These are phyloP conservation scores for Zygotorulaspora florentina DNA, from an alignment of 805 yeast genomes.

Conservation along the genomic window DNA sequence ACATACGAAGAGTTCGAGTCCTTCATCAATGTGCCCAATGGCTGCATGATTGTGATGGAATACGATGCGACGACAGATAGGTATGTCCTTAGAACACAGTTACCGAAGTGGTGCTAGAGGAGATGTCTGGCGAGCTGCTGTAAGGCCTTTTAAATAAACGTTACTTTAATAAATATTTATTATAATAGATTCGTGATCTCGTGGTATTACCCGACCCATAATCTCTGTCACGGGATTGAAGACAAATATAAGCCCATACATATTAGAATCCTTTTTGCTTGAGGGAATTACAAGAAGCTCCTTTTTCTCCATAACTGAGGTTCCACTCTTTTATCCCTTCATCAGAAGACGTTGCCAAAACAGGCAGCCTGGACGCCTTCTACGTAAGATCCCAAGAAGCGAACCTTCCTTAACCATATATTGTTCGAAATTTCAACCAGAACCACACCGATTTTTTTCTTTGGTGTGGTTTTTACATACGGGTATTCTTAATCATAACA, in stretches of 20 bases:
- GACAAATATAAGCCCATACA: not conserved
- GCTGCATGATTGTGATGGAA: constrained; percentile 78
- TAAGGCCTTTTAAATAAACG: not conserved
- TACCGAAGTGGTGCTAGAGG: constrained; percentile 69
- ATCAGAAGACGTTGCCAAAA: not conserved
- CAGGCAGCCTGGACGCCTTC: no score
- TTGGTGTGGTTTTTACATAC: not conserved
- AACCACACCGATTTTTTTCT: not conserved
- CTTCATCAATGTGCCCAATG: constrained; percentile 78
- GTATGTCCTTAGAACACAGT: constrained; percentile 54
- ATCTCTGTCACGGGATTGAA: not conserved
- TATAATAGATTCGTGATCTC: not conserved
- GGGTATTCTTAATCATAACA: no score
- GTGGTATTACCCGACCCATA: constrained; percentile 1
- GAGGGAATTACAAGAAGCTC: not conserved
- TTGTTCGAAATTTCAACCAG: not conserved
- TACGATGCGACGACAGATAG: constrained; percentile 44
- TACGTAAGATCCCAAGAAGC: no score
- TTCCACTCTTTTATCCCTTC: constrained; percentile 6
- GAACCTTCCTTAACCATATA: no score
- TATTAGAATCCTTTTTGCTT: not conserved
- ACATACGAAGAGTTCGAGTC: constrained; percentile 83
- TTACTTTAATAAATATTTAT: not conserved
- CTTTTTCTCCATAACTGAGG: not conserved
- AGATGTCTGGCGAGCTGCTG: constrained; percentile 20